Evolutionary conservation across 108 stramenopile genomes (phyloP).

Genomic region (Skeletonema menzelii): DNA sequence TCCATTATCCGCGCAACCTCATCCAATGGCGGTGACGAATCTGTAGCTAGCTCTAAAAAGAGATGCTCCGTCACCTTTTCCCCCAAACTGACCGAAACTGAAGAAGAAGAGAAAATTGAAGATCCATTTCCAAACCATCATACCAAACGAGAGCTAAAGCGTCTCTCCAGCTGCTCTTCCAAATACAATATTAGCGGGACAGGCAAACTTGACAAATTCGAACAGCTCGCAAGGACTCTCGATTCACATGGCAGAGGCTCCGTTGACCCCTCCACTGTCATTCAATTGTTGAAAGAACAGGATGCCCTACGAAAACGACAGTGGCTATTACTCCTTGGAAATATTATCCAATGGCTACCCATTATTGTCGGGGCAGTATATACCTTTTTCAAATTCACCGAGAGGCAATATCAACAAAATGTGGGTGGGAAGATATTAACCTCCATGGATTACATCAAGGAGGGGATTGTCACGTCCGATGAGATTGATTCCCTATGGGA

Average conservation of each 20-base stretch:
- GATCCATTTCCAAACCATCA: too few species aligned
- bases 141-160: too few species aligned
- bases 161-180: not conserved
- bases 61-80: too few species aligned
- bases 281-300: not conserved
- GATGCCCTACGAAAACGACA: not conserved
- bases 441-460: not conserved
- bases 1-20: too few species aligned
- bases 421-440: not conserved
- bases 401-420: constrained; percentile 5
- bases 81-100: too few species aligned
- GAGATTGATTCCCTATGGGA: not conserved
- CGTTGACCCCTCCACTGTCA: not conserved
- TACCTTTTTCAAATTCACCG: not conserved
- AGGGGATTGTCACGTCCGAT: not conserved
- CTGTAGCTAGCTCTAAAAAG: too few species aligned
- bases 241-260: not conserved
- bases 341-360: not conserved
- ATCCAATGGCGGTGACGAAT: too few species aligned
- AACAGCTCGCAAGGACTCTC: not conserved
- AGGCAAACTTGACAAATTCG: not conserved
- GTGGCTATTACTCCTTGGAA: not conserved
- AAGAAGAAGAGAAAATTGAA: too few species aligned
- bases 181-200: not conserved
- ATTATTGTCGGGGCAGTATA: not conserved